Evolutionary conservation across 257 asterid species (phyloP).

Genomic region (Orobanche coerulescens): DNA sequence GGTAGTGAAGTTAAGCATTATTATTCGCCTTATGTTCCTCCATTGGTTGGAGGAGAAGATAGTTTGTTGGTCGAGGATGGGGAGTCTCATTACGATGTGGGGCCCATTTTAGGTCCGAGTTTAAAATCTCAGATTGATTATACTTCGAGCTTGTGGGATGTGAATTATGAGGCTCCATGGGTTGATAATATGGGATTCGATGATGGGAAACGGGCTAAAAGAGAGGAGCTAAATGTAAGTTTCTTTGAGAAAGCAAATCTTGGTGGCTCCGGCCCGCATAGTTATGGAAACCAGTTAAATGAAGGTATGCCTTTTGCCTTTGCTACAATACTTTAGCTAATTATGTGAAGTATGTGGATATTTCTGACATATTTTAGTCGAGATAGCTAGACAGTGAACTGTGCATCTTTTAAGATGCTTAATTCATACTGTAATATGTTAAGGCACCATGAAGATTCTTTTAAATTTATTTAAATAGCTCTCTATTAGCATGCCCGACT

Average conservation of each 20-base stretch:
- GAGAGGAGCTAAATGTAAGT: constrained; percentile 30
- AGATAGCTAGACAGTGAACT: background rate
- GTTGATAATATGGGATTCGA: constrained; percentile 35
- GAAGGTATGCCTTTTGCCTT: constrained; percentile 41
- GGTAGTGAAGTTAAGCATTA: constrained; percentile 41
- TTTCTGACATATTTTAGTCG: background rate
- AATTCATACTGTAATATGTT: no score
- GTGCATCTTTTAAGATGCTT: background rate
- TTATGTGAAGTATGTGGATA: background rate
- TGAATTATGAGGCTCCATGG: constrained; percentile 52
- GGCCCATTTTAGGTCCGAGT: constrained; percentile 34
- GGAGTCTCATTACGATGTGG: constrained; percentile 31
- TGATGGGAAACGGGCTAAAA: constrained; percentile 42
- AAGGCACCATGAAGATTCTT: no score
- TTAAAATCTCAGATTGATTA: constrained; percentile 51
- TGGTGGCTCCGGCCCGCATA: constrained; percentile 35
- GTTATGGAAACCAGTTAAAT: constrained; percentile 29
- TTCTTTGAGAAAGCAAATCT: constrained; percentile 30
- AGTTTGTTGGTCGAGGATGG: constrained; percentile 27
- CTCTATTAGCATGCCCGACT: no score
- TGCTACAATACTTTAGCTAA: background rate
- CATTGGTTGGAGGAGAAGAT: constrained; percentile 35
- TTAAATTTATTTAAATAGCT: no score
- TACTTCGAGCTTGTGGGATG: constrained; percentile 41
- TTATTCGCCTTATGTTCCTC: constrained; percentile 38